These are phyloP conservation scores for Dactylonectria macrodidyma DNA, from an alignment of 2,329 filamentous ascomycete genomes.

Conservation along the genomic window DNA sequence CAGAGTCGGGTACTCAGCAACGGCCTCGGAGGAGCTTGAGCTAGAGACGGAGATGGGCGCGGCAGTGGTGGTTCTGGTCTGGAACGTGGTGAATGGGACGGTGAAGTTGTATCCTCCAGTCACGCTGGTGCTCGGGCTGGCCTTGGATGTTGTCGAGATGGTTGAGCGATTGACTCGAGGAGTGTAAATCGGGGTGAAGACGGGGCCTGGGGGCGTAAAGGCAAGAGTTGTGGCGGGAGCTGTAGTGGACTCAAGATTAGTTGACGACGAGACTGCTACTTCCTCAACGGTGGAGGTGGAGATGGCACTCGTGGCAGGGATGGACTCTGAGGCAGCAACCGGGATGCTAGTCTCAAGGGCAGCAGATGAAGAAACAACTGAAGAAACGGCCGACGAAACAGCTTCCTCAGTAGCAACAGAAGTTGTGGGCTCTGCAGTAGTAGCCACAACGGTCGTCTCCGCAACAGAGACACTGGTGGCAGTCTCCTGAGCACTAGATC, in stretches of 20 bases:
- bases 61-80: constrained; percentile 36
- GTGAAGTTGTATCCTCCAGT: constrained; percentile 36
- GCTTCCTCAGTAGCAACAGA: neutral
- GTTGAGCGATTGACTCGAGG: constrained; percentile 18
- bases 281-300: constrained; percentile 18
- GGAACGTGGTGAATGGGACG: constrained; percentile 32
- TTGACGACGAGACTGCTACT: neutral
- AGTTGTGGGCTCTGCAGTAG: constrained; percentile 19
- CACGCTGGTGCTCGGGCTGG: constrained; percentile 19
- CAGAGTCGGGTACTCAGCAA: constrained; percentile 31
- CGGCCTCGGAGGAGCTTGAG: constrained; percentile 23
- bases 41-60: constrained; percentile 26
- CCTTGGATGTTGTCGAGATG: constrained; percentile 23
- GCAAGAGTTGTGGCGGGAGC: neutral
- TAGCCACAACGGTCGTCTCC: constrained; percentile 14
- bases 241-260: neutral
- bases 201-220: constrained; percentile 1
- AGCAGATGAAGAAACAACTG: neutral
- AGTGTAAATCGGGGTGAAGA: constrained; percentile 22
- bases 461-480: constrained; percentile 6
- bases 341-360: constrained; percentile 1
- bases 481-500: neutral
- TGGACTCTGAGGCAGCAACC: constrained; percentile 23
- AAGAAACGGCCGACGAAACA: neutral
- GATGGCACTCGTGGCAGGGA: constrained; percentile 30